Evolutionary conservation across 108 stramenopile genomes (phyloP).

Genomic region (Schizochytrium sp.): DNA sequence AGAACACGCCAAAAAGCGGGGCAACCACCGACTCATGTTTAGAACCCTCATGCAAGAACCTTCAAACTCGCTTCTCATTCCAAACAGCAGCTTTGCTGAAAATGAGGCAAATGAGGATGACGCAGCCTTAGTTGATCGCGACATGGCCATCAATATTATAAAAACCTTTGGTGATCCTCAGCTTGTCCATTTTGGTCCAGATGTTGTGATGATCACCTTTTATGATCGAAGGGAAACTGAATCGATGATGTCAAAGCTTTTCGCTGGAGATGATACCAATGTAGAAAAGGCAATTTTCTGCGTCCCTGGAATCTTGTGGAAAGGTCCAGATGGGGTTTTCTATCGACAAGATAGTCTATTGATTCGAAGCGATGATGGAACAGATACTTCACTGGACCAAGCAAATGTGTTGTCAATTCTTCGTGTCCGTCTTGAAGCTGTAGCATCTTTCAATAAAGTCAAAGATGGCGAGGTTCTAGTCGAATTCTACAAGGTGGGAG

Average conservation of each 20-base stretch:
- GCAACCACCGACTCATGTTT: constrained; percentile 13
- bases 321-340: background rate
- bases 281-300: background rate
- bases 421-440: background rate
- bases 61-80: constrained; percentile 21
- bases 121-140: background rate
- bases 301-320: constrained; percentile 27
- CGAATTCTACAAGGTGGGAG: constrained; percentile 1
- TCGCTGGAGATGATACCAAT: background rate
- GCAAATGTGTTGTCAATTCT: background rate
- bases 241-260: background rate
- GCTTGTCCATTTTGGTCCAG: background rate
- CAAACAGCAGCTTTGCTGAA: constrained; percentile 17
- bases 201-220: constrained; percentile 9
- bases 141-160: background rate
- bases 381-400: background rate
- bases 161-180: constrained; percentile 10
- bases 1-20: background rate
- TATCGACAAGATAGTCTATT: background rate
- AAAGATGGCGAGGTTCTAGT: background rate
- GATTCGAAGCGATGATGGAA: background rate
- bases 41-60: background rate
- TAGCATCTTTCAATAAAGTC: background rate
- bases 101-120: background rate
- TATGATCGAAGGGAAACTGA: background rate